These are phyloP conservation scores for Solanum virginianum DNA, from an alignment of 257 asterid species.

Conservation along the genomic window DNA sequence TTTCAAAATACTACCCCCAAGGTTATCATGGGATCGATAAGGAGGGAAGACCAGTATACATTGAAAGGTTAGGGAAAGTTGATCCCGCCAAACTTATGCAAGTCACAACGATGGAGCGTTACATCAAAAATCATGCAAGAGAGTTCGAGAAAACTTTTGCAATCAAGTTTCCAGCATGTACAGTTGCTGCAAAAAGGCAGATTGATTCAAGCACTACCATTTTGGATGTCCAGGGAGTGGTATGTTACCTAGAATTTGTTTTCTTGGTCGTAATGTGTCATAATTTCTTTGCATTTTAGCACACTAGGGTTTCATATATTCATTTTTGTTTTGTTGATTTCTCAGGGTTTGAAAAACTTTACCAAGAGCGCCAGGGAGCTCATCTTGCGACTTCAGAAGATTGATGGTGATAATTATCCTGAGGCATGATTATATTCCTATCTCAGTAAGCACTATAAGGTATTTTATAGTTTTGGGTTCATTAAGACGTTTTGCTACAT, in stretches of 20 bases:
- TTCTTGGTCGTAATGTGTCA: neutral
- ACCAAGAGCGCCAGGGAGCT: slow-evolving; percentile 68
- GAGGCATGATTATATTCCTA: slow-evolving; percentile 37
- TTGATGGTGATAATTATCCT: slow-evolving; percentile 85
- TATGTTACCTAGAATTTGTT: slow-evolving; percentile 20
- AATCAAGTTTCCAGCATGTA: slow-evolving; percentile 75
- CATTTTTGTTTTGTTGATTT: slow-evolving; percentile 6
- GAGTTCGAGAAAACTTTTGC: slow-evolving; percentile 74
- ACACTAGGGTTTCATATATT: neutral
- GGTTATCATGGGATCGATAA: slow-evolving; percentile 85
- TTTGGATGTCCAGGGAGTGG: slow-evolving; percentile 87
- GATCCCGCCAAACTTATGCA: slow-evolving; percentile 77
- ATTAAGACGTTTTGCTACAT: slow-evolving; percentile 6
- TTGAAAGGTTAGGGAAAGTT: slow-evolving; percentile 77
- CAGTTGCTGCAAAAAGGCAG: slow-evolving; percentile 76
- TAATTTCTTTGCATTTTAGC: neutral
- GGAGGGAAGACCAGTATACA: slow-evolving; percentile 79
- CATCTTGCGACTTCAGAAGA: slow-evolving; percentile 65
- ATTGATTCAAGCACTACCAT: slow-evolving; percentile 81
- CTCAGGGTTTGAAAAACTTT: slow-evolving; percentile 66
- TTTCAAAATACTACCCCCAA: slow-evolving; percentile 61
- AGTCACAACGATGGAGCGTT: slow-evolving; percentile 71
- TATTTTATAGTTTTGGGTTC: neutral
- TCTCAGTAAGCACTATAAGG: slow-evolving; percentile 2
- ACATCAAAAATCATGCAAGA: slow-evolving; percentile 59